Base-by-base conservation (phyloP, 345 rosid genomes). In the Acer yangbiense region DNA sequence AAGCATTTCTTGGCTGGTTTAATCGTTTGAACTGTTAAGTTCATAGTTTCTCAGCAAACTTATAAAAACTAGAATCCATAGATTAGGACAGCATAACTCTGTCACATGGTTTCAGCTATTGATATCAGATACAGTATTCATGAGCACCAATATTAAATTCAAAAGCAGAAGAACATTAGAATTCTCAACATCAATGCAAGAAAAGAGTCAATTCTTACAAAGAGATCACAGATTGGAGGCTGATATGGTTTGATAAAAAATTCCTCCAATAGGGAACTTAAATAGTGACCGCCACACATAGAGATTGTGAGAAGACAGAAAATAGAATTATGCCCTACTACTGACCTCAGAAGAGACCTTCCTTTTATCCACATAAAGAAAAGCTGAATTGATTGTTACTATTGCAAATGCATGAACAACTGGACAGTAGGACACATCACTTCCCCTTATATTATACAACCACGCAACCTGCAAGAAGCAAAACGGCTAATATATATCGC, bases 321-420 rank as follows among this genome's bases (percentile, higher is more conserved):
- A 74, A 62, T 20, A 11, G 2, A 72, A 73, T 76, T 60, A 60
- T 39, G 69, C 55, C 16, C 6, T 17, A 65, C 70, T 65, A 44
- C 87, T 61, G 16, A 93, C 99, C 95, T 91, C 89, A 62, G 81
- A 54, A 54, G 95, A 88, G 25, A 92, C 86, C 85, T 96, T 96
- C 87, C 84, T 92, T 78, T 82, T 89, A 81, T 92, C 97, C 55
- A 91, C 92, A 62, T 92, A 96, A 65, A 94, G 83, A 80, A 92
- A 92, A 63, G 94, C 97, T 67, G 93, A 87, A 25, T 80, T 80
- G 65, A 69, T 72, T 18, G 97, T 92, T 55, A 96, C 89, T 41
- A 96, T 84, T 41, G 98, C 98, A 84, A 94, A 96, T 6, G 98
- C 96, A 83, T 96, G 98, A 82, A 89, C 98, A 82, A 96, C 98